Conservation (phyloP, 352 stramenopile genomes). For the Phytophthora citricola region DNA sequence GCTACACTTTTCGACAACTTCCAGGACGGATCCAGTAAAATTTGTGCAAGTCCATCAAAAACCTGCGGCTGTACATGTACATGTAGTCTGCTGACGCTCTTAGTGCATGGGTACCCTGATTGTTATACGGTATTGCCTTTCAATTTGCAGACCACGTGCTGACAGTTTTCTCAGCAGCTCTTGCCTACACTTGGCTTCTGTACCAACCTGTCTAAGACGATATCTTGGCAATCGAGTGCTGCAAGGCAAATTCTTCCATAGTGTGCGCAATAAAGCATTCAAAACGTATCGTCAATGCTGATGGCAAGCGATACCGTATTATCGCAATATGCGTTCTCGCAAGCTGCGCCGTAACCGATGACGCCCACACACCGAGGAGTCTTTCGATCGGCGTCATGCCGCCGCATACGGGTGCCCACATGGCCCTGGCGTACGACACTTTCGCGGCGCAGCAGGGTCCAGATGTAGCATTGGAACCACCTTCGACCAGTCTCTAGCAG, state of each 20-base stretch:
- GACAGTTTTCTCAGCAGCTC: slow-evolving; percentile 20
- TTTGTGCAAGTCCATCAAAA: slow-evolving; percentile 24
- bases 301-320: neutral
- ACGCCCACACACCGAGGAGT: slow-evolving; percentile 19
- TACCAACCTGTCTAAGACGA: neutral
- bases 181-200: slow-evolving; percentile 17
- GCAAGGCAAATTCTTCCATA: neutral
- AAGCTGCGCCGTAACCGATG: slow-evolving; percentile 8
- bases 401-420: slow-evolving; percentile 5
- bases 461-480: slow-evolving; percentile 17
- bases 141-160: slow-evolving; percentile 9
- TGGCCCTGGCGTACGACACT: slow-evolving; percentile 22
- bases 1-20: slow-evolving; percentile 8
- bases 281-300: slow-evolving; percentile 1
- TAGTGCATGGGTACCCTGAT: too few relatives aligned
- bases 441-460: slow-evolving; percentile 18
- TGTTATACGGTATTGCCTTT: too few relatives aligned
- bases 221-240: neutral
- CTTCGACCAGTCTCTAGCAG: slow-evolving; percentile 1
- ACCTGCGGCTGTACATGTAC: neutral
- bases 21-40: slow-evolving; percentile 15
- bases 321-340: slow-evolving; percentile 7
- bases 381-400: slow-evolving; percentile 14
- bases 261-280: neutral
- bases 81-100: too few relatives aligned